Evolutionary conservation across 1,284 basidiomycete genomes (phyloP), one percentile per base, ranked within the genome.

Genomic region (Malassezia nana): DNA sequence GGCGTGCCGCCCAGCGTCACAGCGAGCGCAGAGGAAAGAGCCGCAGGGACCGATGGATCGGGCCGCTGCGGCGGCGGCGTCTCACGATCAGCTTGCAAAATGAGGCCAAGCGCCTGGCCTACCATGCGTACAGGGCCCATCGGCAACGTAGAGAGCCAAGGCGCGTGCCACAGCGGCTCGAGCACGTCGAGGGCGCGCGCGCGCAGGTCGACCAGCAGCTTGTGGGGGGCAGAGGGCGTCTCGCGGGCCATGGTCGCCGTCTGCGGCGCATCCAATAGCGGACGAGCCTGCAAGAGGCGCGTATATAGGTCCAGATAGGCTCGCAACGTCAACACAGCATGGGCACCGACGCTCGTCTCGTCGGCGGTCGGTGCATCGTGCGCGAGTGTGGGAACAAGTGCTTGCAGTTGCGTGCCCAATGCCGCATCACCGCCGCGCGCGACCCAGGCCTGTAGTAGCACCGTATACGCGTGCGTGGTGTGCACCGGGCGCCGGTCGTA

Each of bases 171-270:
- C 12, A 90, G 78, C 7, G 79, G 79, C 24, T 77, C 78, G 5
- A 89, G 71, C 9, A 86, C 69, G 0, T 89, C 85, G 22, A 90
- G 76, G 25, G 84, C 79, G 5, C 81, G 79, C 22, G 83, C 75
- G 38, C 94, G 84, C 62, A 94, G 78, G 59, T 81, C 82, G 56
- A 96, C 83, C 46, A 98, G 79, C 74, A 94, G 86, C 66, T 86
- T 84, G 69, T 85, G 83, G 0, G 88, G 81, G 18, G 60, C 63
- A 9, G 46, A 49, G 20, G 24, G 18, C 25, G 59, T 51, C 4
- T 61, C 54, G 18, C 59, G 52, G 32, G 54, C 47, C 18, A 88
- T 79, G 18, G 86, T 76, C 2, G 79, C 73, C 0, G 89, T 92
- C 73, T 96, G 90, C 1, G 83, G 79, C 10, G 87, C 87, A 57